These are phyloP conservation scores for Calycina marina DNA, from an alignment of 2,329 filamentous ascomycete species.

Conservation along the genomic window DNA sequence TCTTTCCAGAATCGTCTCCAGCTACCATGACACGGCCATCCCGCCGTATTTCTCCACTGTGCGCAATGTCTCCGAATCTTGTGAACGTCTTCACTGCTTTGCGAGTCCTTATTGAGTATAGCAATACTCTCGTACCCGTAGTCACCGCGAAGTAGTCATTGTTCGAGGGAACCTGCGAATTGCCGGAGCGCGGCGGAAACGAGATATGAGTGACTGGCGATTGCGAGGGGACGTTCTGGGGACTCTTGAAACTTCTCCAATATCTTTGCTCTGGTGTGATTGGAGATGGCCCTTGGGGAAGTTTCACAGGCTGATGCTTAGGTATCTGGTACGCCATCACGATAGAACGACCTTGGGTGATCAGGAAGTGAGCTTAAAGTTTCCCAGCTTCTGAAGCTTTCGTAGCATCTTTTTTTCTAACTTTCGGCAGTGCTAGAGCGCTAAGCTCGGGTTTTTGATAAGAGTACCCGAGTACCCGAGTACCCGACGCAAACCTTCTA, in stretches of 20 bases:
- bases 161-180: slow-evolving; percentile 29
- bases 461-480: neutral
- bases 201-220: slow-evolving; percentile 87
- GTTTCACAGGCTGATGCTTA: slow-evolving; percentile 42
- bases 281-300: slow-evolving; percentile 68
- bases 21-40: slow-evolving; percentile 84
- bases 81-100: slow-evolving; percentile 91
- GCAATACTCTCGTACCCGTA: slow-evolving; percentile 83
- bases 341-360: neutral
- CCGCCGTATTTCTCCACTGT: slow-evolving; percentile 73
- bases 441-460: neutral
- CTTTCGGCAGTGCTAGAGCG: neutral
- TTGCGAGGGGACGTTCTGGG: slow-evolving; percentile 77
- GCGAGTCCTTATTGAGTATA: slow-evolving; percentile 83
- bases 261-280: slow-evolving; percentile 87
- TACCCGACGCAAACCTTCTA: too few relatives aligned
- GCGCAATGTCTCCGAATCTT: slow-evolving; percentile 81
- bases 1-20: slow-evolving; percentile 78
- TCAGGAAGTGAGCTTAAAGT: neutral
- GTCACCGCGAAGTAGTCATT: slow-evolving; percentile 80
- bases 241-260: slow-evolving; percentile 91
- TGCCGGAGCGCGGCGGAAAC: slow-evolving; percentile 36
- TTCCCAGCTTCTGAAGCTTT: neutral
- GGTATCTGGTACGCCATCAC: slow-evolving; percentile 20
- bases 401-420: neutral